Evolutionary conservation across 345 rosid species (phyloP), one percentile per base, ranked within the genome.

Genomic region (Schrenkiella parvula): DNA sequence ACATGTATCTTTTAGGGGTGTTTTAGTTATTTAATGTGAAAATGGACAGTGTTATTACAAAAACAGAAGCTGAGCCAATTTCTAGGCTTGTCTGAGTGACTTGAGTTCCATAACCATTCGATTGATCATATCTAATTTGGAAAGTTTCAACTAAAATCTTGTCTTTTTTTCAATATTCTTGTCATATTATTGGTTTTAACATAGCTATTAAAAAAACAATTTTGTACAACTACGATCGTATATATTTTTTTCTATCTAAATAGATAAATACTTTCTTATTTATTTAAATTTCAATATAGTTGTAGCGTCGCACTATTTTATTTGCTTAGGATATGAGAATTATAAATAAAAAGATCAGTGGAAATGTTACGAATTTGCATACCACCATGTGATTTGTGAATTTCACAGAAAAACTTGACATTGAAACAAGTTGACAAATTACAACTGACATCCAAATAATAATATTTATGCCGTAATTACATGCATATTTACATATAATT

Each of bases 1-100:
- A 74, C 78, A 74, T 58, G 54, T 46, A 66, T 66, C 23, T 4
- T 15, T 5, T 7, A 14, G 12, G 78, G 72, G 22, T 38, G 43
- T 57, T 66, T 29, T 19, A 7, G 72, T 38, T 8, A 48, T 74
- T 74, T 58, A 10, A 15, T 44, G 34, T 56, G 19, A 47, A 38
- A 56, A 5, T 65, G 66, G 66, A 47, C 66, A 28, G 32, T 9
- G 59, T n/a, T 41, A 35, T 48, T 64, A 55, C 71, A 65, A 65
- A 41, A 5, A 64, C 71, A 73, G 18, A 23, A 55, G 29, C 64
- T 54, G 42, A 43, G 13, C 17, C 18, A 32, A 62, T 56, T 17
- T 56, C 15, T 56, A 9, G 42, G 62, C 42, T 32, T 55, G 41
- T 31, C 39, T 31, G 60, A n/a, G 25, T 31, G 62, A 32, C 41